Percentiles rank a stretch among this genome's conserved stretches.
phyloP scores from a whole-genome alignment of 176 grass and related monocot species.

The Avena sativa region DNA sequence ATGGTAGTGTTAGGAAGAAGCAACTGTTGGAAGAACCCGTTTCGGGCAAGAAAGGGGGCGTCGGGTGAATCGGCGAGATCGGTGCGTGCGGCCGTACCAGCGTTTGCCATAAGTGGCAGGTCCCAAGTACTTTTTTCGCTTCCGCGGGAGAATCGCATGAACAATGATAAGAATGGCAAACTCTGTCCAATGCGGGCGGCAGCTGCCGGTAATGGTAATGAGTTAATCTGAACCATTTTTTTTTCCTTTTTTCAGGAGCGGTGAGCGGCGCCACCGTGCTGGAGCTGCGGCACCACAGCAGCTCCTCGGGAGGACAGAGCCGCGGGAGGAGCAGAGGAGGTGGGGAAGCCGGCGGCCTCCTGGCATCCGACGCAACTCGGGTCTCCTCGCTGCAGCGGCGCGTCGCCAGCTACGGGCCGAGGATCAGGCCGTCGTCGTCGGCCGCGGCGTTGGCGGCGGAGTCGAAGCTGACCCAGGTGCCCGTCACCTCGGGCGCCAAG shows the following conservation, averaged over 20 bases:
- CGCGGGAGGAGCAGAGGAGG: background rate
- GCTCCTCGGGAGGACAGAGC: background rate
- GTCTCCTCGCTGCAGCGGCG: slow-evolving; percentile 58
- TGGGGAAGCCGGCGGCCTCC: background rate
- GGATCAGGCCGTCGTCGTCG: slow-evolving; percentile 10
- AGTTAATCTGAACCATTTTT: background rate
- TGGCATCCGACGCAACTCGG: slow-evolving; percentile 56
- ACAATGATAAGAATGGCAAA: slow-evolving; percentile 45
- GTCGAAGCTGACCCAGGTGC: slow-evolving; percentile 43
- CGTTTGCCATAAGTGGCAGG: slow-evolving; percentile 51
- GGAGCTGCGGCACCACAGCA: slow-evolving; percentile 58
- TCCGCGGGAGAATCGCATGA: slow-evolving; percentile 28
- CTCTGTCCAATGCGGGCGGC: slow-evolving; percentile 6
- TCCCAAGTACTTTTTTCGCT: slow-evolving; percentile 44
- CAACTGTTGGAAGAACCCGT: background rate
- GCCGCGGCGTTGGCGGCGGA: background rate
- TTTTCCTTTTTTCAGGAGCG: slow-evolving; percentile 40
- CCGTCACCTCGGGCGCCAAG: slow-evolving; percentile 57
- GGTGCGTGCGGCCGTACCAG: background rate
- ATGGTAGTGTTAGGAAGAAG: background rate
- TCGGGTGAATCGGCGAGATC: background rate
- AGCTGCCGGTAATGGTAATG: background rate
- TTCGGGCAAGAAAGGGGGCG: slow-evolving; percentile 14
- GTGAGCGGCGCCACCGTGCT: slow-evolving; percentile 56
- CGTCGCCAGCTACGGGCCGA: background rate